Base-by-base conservation (phyloP, 495 filamentous ascomycete species). In the Sporormia fimetaria region DNA sequence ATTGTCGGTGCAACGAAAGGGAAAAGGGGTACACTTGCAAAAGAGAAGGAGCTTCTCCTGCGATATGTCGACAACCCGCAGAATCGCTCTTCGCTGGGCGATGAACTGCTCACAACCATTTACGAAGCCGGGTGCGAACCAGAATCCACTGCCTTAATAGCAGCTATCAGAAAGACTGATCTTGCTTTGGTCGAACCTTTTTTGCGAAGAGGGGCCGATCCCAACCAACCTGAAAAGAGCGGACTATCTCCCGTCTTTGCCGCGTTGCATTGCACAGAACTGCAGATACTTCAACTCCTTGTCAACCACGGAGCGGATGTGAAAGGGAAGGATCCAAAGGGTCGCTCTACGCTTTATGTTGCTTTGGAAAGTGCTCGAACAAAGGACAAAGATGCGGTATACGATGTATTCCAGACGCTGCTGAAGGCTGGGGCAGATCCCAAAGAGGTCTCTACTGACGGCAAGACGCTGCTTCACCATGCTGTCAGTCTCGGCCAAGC, bases 21-120 rank as follows among this genome's bases (percentile, higher is more conserved):
- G 40, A 44, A 44, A 17, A 6, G 35, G 18, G 36, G 21, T 6
- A 44, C 44, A 31, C 18, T 51, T 7, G 24, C 12, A 4, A 51
- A 51, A 25, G 47, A 51, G 30, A 51, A 51, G 30, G 47, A 51
- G 29, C 40, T 51, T 34, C 47, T 51, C 6, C 35, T 51, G 27
- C 21, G 25, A 32, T 37, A 51, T 45, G 47, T 51, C 3, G 47
- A 51, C 16, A 44, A 51, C 20, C 18, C 40, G 15, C 47, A 51
- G 21, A 51, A 45, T 20, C 27, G 47, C 5, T 51, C 45, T 27
- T 51, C 47, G 20, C 31, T 51, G 31, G 41, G 36, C 22, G 45
- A 51, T 22, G 47, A 51, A 27, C 16, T 51, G 17, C 44, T 51
- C 23, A 36, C 47, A 9, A 37, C 40, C 21, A 40, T 51, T 20